A percentile compares a stretch with the other conserved stretches of the same genome.
Evolutionary conservation across 2,329 filamentous ascomycete genomes (phyloP).

Genomic region (Colletotrichum salicis): DNA sequence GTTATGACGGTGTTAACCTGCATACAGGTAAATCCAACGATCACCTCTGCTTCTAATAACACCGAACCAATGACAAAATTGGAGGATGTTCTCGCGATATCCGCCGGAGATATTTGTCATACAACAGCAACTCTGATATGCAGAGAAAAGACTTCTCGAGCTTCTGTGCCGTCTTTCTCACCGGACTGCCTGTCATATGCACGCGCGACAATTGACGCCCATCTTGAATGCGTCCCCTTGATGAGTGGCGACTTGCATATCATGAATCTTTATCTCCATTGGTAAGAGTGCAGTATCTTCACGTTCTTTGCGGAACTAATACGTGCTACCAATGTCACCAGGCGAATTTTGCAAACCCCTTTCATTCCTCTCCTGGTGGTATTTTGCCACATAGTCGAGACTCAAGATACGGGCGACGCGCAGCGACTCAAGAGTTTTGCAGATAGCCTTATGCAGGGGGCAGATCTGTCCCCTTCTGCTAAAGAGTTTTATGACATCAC

Average conservation of each 20-base stretch:
- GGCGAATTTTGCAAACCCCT: slow-evolving; percentile 11
- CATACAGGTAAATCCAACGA: not conserved
- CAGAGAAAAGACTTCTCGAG: not conserved
- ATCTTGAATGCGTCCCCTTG: slow-evolving; percentile 9
- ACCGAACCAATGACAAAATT: not conserved
- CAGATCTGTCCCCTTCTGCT: not conserved
- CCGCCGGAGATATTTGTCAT: slow-evolving; percentile 8
- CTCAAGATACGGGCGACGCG: not conserved
- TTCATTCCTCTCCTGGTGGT: slow-evolving; percentile 6
- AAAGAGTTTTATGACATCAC: not conserved
- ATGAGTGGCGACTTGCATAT: not conserved
- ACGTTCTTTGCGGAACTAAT: not conserved
- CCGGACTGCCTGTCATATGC: slow-evolving; percentile 7
- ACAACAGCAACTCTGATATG: slow-evolving; percentile 14
- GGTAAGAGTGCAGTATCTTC: not conserved
- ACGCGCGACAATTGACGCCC: not conserved
- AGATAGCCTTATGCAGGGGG: not conserved
- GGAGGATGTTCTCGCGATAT: slow-evolving; percentile 1
- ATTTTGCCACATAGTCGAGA: slow-evolving; percentile 7
- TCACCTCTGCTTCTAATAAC: not conserved
- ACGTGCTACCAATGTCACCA: not conserved
- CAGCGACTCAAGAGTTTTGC: not conserved
- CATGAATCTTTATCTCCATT: slow-evolving; percentile 16
- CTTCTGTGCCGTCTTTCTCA: not conserved
- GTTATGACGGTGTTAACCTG: not conserved